These are phyloP conservation scores for Oryza rufipogon DNA, from an alignment of 176 grass and related monocot genomes.

Conservation along the genomic window DNA sequence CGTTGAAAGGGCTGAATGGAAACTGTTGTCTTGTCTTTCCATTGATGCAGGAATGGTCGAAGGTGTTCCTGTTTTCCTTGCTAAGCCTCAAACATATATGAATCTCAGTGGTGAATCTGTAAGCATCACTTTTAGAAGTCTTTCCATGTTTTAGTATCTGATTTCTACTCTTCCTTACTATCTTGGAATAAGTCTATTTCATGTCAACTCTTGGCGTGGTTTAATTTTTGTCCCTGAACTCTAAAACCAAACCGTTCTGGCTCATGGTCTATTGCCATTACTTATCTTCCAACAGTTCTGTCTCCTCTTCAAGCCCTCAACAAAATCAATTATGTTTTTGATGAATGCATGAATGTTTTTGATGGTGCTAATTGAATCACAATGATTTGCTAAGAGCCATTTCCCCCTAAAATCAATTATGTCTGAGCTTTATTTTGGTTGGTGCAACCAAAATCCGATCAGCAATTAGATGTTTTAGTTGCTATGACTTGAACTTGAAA, in stretches of 20 bases:
- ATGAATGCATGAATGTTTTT: not conserved
- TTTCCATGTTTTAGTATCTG: conserved; percentile 8
- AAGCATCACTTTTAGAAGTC: conserved; percentile 39
- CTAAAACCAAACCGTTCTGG: not conserved
- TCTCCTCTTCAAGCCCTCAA: not conserved
- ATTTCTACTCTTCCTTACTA: not conserved
- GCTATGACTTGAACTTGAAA: conserved; percentile 24
- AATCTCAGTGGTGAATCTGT: conserved; percentile 96
- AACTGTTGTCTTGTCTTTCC: conserved; percentile 14
- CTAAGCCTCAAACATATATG: conserved; percentile 90
- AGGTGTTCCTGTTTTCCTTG: conserved; percentile 75
- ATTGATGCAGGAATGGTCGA: conserved; percentile 67
- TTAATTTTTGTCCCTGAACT: not conserved
- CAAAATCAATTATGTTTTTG: too few relatives aligned
- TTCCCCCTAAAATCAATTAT: not conserved
- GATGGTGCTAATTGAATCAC: not conserved
- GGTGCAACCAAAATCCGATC: not conserved
- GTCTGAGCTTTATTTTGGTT: conserved; percentile 1
- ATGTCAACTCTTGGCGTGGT: not conserved
- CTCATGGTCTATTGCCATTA: not conserved
- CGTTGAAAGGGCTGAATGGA: not conserved
- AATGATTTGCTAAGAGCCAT: not conserved
- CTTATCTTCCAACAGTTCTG: not conserved
- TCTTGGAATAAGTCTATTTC: not conserved
- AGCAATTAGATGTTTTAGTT: not conserved